Base-by-base conservation (phyloP, 257 asterid species). In the Capsicum chinense region DNA sequence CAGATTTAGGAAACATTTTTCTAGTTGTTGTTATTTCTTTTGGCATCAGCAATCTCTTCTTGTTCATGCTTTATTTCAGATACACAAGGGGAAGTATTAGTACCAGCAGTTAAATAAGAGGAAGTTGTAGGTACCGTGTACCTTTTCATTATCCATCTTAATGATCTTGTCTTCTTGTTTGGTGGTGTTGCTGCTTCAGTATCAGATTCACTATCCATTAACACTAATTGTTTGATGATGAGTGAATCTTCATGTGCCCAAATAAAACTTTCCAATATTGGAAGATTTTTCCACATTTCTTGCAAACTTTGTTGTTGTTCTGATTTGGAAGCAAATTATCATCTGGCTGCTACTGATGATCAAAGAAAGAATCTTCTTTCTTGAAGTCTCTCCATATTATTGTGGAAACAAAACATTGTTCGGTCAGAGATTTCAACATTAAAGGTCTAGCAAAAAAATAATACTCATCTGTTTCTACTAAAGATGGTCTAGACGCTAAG, bases 191-290 rank as follows among this genome's bases (percentile, higher is more conserved):
- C 94, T 56, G 80, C 71, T 13, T 91, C 94, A 14, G 50, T 54
- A 54, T 91, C 94, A 12, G 96, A 91, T 71, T 89, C 90, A 89
- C 89, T 90, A 59, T 89, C 95, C 95, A n/a, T 7, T 63, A 74
- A 6, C 74, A 83, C 81, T 39, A 39, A 39, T 39, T 39, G 4
- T 39, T 39, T 44, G 84, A 42, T 14, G 84, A 19, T 62, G 98
- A 93, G 86, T 95, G 98, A 86, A 93, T 90, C 83, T 94, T 94
- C 97, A 94, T 95, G 87, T 94, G 99, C 21, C 97, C 97, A 88
- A 93, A 95, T 89, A 95, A 84, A 83, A 97, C 97, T 89, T 92
- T 94, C 94, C 94, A 89, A 64, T 97, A 93, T n/a, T 68, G 92
- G 85, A 95, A 95, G 15, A 88, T 83, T 85, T 90, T 94, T 35